Conservation (phyloP, 202 grass and related monocot genomes). For the Schoenoplectus triqueter region DNA sequence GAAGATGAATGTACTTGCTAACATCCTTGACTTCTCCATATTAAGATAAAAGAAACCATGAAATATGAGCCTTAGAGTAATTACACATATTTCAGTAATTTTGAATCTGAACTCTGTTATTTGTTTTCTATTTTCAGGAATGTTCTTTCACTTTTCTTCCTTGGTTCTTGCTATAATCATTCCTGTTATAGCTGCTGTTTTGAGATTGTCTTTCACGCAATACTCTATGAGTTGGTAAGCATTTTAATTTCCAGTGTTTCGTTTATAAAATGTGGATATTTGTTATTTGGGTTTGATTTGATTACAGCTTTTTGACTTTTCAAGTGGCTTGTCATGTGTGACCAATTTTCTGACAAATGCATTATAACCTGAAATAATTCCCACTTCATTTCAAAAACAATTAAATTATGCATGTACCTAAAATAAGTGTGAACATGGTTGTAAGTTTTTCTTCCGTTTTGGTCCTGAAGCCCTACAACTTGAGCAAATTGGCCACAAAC, state of each 20-base stretch:
- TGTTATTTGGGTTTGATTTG: not conserved
- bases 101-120: slow-evolving; percentile 27
- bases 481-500: slow-evolving; percentile 6
- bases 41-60: no score
- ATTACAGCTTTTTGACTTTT: no score
- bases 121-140: slow-evolving; percentile 58
- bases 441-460: no score
- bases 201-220: slow-evolving; percentile 82
- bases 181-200: slow-evolving; percentile 68
- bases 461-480: not conserved
- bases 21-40: not conserved
- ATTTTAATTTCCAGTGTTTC: slow-evolving; percentile 9
- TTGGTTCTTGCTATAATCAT: slow-evolving; percentile 75
- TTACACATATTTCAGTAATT: slow-evolving; percentile 9
- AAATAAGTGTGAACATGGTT: not conserved
- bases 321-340: no score
- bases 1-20: not conserved
- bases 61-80: not conserved
- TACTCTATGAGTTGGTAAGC: slow-evolving; percentile 98
- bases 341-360: slow-evolving; percentile 9
- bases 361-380: slow-evolving; percentile 13
- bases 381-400: not conserved
- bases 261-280: slow-evolving; percentile 20
- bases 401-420: not conserved
- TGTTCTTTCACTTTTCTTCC: slow-evolving; percentile 71